Base-by-base conservation (phyloP, 768 basidiomycete genomes). In the Suillus spraguei region DNA sequence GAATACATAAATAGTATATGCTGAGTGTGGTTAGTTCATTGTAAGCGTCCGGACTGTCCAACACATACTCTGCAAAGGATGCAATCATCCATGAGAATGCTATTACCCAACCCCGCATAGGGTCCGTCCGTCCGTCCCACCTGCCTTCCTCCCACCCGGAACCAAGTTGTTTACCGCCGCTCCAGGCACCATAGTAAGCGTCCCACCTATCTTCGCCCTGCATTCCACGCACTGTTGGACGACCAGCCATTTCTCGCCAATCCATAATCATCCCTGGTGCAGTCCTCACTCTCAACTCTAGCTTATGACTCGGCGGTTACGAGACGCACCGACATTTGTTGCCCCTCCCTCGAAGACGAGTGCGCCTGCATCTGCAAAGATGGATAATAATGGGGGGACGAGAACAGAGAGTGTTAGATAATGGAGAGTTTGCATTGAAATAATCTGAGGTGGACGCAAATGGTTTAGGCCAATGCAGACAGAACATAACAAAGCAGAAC, bases 181-280 rank as follows among this genome's bases (percentile, higher is more conserved):
- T 88, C 92, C 94, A 94, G 6, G 87, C 89, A 69, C 91, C 88
- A 49, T 85, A 80, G 70, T 87, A 85, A 42, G 86, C 82, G 59
- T 77, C 79, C 90, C 90, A 92, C 52, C 84, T 78, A 49, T 86
- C 84, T 60, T 85, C 84, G 20, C 87, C 89, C 28, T 86, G 83
- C 62, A 87, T 75, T 33, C 85, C 85, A 62, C 83, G 84, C 24
- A 91, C 86, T 0, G 95, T 95, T 4, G 92, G 87, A 59, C 85
- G 78, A 5, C 94, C 92, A 1, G 95, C 91, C 87, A 99, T 90
- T 76, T 98, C 92, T 53, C 95, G 84, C 97, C 97, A 99, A 77
- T 99, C 96, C 89, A 99, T 94, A 42, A 99, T 80, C 90, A 95
- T 93, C 4, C 90, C 91, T 90, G 65, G 62, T 60, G 35, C 20